Evolutionary conservation across 352 stramenopile species (phyloP), one percentile per base, ranked within the genome.

Genomic region (Phytophthora nicotianae): DNA sequence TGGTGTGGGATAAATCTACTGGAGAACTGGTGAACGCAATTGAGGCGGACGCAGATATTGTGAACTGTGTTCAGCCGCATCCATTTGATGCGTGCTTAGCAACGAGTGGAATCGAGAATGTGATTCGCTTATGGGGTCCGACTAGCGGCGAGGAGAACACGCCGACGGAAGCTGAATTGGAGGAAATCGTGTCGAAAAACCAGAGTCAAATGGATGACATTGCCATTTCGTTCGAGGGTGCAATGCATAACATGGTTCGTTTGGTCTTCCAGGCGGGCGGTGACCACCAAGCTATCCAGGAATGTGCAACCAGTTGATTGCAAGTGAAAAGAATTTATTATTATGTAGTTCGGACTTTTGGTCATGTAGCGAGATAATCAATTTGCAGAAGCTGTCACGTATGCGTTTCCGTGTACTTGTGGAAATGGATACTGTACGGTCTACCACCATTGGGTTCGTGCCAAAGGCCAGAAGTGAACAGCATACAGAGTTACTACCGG

Each of bases 21-120:
- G 90, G 90, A 17, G 67, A 83, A 37, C 51, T 97, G n/a, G 76
- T 95, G 16, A 90, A 90, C 27, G 84, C 89, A 1, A 83, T 97
- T 47, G 72, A 88, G 14, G 90, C 89, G 0, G 90, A 97, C 57
- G 79, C 81, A 16, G 79, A 91, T 52, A 94, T 96, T 53, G 79
- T 97, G 13, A 97, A 97, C 55, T 97, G 88, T 61, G 86, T 96
- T n/a, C 88, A 90, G 32, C 74, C 81, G 6, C 89, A 97, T 72
- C 89, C 89, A 0, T 77, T 79, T 26, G 83, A 95, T 33, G 67
- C 79, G 7, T 89, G 88, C 50, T 56, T 96, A 16, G 88, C 87
- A 17, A 96, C 88, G 10, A 93, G 84, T 41, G 86, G 86, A 3
- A 93, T 95, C 41, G 86, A 95, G 54, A 80, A 89, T 45, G 84